These are phyloP conservation scores for Clarkia xantiana DNA, from an alignment of 345 rosid genomes.

Conservation along the genomic window DNA sequence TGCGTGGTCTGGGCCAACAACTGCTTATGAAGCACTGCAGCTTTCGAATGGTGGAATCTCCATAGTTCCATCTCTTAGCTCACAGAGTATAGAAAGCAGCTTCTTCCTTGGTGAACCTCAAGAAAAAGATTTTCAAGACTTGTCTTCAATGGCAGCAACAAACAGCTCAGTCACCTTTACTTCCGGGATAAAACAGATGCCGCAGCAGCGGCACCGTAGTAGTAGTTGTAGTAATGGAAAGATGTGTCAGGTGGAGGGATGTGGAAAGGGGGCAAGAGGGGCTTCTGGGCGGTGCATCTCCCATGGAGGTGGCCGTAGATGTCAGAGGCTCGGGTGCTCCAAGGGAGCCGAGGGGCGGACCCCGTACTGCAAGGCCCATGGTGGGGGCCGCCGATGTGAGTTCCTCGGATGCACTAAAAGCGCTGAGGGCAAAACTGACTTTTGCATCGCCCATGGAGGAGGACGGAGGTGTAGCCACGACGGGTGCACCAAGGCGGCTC, in stretches of 20 bases:
- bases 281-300: conserved; percentile 97
- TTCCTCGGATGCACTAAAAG: conserved; percentile 94
- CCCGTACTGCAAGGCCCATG: conserved; percentile 94
- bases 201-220: conserved; percentile 38
- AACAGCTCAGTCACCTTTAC: conserved; percentile 75
- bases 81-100: conserved; percentile 22
- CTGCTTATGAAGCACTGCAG: conserved; percentile 25
- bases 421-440: conserved; percentile 95
- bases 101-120: conserved; percentile 25
- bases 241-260: conserved; percentile 81
- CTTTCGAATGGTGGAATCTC: conserved; percentile 24
- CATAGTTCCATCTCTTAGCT: conserved; percentile 24
- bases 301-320: conserved; percentile 97
- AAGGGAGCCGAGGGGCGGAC: conserved; percentile 99
- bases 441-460: conserved; percentile 97
- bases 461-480: conserved; percentile 81
- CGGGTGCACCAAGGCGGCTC: conserved; percentile 79
- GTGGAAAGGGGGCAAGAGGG: conserved; percentile 98
- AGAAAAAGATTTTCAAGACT: conserved; percentile 24
- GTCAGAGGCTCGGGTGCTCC: conserved; percentile 79
- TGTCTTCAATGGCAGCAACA: conserved; percentile 47
- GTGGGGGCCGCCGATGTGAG: conserved; percentile 97
- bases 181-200: conserved; percentile 65
- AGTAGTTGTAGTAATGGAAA: conserved; percentile 46
- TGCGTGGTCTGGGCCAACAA: conserved; percentile 17